phyloP scores from a whole-genome alignment of 441 rosid species.

The Sinapis alba region DNA sequence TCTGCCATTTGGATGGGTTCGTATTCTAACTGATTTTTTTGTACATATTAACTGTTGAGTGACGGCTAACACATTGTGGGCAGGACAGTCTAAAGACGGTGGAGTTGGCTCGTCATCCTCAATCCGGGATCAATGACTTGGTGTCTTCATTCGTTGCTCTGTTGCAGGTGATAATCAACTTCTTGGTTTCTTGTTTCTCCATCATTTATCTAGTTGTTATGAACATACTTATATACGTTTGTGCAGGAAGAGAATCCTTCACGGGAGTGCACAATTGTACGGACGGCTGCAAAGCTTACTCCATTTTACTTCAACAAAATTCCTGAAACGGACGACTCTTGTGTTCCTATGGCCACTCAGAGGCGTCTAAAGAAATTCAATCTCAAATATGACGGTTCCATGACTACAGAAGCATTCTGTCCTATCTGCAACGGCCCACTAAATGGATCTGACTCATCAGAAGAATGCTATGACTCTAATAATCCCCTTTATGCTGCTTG shows the following conservation, averaged over 20 bases:
- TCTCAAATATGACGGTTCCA: conserved; percentile 61
- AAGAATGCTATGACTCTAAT: conserved; percentile 35
- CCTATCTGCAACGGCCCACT: conserved; percentile 78
- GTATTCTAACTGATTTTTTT: conserved; percentile 25
- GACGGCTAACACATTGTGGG: conserved; percentile 51
- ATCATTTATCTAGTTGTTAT: background rate
- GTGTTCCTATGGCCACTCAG: conserved; percentile 74
- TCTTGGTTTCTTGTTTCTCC: background rate
- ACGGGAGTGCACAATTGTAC: conserved; percentile 84
- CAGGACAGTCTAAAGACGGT: conserved; percentile 84
- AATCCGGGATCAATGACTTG: conserved; percentile 78
- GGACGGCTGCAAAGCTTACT: conserved; percentile 92
- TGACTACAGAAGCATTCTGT: conserved; percentile 80
- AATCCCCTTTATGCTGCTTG: conserved; percentile 51
- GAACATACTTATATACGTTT: background rate
- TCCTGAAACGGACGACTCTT: conserved; percentile 67
- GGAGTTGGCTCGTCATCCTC: conserved; percentile 46
- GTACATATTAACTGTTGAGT: conserved; percentile 27
- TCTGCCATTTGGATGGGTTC: conserved; percentile 81
- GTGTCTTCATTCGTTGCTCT: conserved; percentile 82
- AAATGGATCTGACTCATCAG: conserved; percentile 46
- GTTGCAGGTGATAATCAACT: conserved; percentile 62
- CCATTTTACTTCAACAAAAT: conserved; percentile 89
- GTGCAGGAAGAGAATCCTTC: conserved; percentile 92
- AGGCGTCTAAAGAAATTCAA: conserved; percentile 80